Conservation (phyloP, 257 asterid genomes). For the Striga asiatica region DNA sequence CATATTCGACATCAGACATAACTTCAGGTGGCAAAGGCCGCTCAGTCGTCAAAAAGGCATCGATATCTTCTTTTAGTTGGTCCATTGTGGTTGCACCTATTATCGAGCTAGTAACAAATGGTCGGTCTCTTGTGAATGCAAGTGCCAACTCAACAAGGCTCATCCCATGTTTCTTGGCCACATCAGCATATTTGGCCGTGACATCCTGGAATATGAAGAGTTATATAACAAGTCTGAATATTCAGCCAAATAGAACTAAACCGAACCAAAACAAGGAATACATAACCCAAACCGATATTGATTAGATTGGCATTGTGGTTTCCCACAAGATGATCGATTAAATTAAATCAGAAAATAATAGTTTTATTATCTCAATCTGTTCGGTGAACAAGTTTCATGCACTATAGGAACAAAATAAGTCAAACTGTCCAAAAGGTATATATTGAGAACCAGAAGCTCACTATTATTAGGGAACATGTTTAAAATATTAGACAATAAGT, state of each 20-base stretch:
- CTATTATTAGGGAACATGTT: too few relatives aligned
- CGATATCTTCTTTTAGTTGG: conserved; percentile 65
- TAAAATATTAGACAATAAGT: too few relatives aligned
- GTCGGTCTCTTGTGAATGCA: conserved; percentile 63
- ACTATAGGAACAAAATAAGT: not conserved
- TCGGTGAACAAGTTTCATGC: not conserved
- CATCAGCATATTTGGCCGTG: conserved; percentile 43
- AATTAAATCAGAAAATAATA: too few relatives aligned
- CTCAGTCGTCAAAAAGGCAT: conserved; percentile 51
- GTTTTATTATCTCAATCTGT: not conserved
- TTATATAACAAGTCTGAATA: too few relatives aligned
- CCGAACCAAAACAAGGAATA: too few relatives aligned
- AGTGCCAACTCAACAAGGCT: conserved; percentile 68
- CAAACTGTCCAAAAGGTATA: not conserved
- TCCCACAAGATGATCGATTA: too few relatives aligned
- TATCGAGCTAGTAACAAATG: conserved; percentile 72
- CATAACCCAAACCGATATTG: too few relatives aligned
- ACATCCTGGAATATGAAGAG: conserved; percentile 53
- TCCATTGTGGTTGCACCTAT: conserved; percentile 74
- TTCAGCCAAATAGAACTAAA: too few relatives aligned
- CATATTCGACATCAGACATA: conserved; percentile 39
- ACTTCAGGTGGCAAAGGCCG: conserved; percentile 66
- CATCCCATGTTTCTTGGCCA: conserved; percentile 77
- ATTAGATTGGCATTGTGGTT: too few relatives aligned
- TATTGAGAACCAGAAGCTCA: not conserved